Base-by-base conservation (phyloP, 345 rosid genomes). In the Gossypium arboreum region DNA sequence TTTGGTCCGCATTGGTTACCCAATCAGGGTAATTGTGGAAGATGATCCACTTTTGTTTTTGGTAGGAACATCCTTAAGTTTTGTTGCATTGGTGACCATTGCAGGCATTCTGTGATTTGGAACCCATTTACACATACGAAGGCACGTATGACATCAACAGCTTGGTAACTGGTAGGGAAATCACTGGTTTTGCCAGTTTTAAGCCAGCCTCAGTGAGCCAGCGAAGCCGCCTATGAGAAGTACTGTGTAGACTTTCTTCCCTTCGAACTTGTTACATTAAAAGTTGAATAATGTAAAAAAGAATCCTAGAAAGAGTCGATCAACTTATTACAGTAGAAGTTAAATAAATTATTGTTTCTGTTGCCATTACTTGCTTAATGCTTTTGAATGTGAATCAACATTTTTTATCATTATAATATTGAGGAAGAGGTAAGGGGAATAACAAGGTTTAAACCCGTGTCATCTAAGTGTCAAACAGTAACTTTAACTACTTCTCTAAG, bases 41-140 rank as follows among this genome's bases (percentile, higher is more conserved):
- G 10, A 7, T 39, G 7, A 34, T 34, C 41, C 5, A 34, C 7
- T 34, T 34, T 34, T 34, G 7, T 34, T 8, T 20, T 15, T 66
- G 13, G 7, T 50, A 25, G 43, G 27, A 25, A 24, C 44, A 50
- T 68, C 22, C 27, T 55, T 68, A 13, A 68, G 41, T 15, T 41
- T 18, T 54, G 43, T 65, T 34, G 48, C 4, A 22, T 61, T 45
- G 45, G 5, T 61, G 9, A 10, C 13, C 15, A 39, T 34, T 82
- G 87, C 94, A 91, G 99, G 99, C 99, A 69, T 91, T 95, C 79
- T 93, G 99, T 69, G 99, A 93, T 85, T 81, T 95, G 85, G 99
- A 95, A 75, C 99, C 99, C 13, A 93, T 95, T 52, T 88, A 91
- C 82, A 93, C 98, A 11, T 93, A 85, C 44, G 99, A 58, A 10